These are phyloP conservation scores for Boletus rufocinnamomeus DNA, from an alignment of 768 basidiomycete species.

Conservation along the genomic window DNA sequence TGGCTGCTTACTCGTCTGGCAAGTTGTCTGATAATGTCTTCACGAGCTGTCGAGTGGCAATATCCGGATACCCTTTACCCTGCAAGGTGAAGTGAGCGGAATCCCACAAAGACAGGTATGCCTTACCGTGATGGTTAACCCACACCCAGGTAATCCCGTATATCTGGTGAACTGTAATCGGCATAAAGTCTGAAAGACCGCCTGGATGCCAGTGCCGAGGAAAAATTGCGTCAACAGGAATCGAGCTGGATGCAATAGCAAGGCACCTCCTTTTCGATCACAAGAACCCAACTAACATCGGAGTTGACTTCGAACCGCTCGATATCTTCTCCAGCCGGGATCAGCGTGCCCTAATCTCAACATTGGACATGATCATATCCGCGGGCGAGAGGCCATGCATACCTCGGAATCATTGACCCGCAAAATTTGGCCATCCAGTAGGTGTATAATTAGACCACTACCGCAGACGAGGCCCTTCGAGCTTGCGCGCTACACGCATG, in stretches of 20 bases:
- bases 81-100: constrained; percentile 33
- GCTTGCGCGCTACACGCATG: constrained; percentile 66
- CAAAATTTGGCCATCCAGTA: constrained; percentile 56
- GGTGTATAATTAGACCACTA: constrained; percentile 55
- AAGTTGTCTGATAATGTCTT: constrained; percentile 68
- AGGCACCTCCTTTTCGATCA: constrained; percentile 91
- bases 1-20: constrained; percentile 51
- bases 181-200: constrained; percentile 90
- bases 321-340: constrained; percentile 78
- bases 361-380: not conserved
- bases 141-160: constrained; percentile 55
- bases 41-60: constrained; percentile 86
- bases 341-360: constrained; percentile 62
- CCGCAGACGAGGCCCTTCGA: constrained; percentile 89
- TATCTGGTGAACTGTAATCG: constrained; percentile 53
- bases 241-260: not conserved
- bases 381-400: not conserved
- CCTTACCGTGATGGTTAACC: constrained; percentile 75
- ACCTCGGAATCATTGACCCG: constrained; percentile 62
- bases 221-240: constrained; percentile 3
- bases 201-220: constrained; percentile 55
- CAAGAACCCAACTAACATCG: constrained; percentile 71
- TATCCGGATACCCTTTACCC: constrained; percentile 98
- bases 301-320: constrained; percentile 55
- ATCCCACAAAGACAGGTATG: not conserved